Conservation (phyloP, 1,139 yeast genomes). For the Arxiozyma heterogenica region DNA sequence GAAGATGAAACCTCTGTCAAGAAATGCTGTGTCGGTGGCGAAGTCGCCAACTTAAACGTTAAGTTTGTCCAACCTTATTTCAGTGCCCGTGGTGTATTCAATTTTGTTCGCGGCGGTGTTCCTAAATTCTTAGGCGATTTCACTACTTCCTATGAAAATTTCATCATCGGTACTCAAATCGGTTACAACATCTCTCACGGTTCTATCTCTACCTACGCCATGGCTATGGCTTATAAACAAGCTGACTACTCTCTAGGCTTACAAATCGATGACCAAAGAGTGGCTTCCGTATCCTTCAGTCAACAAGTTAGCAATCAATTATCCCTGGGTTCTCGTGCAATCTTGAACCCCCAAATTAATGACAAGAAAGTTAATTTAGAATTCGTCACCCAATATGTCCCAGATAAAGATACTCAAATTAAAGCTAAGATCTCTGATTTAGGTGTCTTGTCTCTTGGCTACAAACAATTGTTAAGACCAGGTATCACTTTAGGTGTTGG, state of each 20-base stretch:
- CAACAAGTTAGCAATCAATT: conserved; percentile 86
- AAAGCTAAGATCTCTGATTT: conserved; percentile 97
- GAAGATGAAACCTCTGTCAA: conserved; percentile 42
- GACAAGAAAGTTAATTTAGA: conserved; percentile 67
- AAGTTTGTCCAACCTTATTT: conserved; percentile 89
- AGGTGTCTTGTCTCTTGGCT: conserved; percentile 89
- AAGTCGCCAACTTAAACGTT: conserved; percentile 85
- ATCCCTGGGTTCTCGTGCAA: conserved; percentile 97
- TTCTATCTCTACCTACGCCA: conserved; percentile 86
- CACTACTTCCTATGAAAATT: conserved; percentile 90
- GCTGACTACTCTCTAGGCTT: conserved; percentile 83
- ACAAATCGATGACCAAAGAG: conserved; percentile 77
- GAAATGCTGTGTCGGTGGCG: neutral
- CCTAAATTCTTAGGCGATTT: conserved; percentile 93
- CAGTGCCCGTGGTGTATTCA: conserved; percentile 92
- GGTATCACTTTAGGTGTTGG: conserved; percentile 98
- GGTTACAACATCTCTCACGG: conserved; percentile 94
- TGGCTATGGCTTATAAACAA: conserved; percentile 89
- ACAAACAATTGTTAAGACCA: conserved; percentile 92
- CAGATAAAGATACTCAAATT: conserved; percentile 79
- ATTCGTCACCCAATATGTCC: conserved; percentile 89
- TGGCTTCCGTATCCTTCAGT: conserved; percentile 94
- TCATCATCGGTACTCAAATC: conserved; percentile 94
- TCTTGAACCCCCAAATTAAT: conserved; percentile 81
- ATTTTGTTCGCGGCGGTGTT: conserved; percentile 68